Evolutionary conservation across 257 asterid genomes (phyloP).

Genomic region (Petunia secreta): DNA sequence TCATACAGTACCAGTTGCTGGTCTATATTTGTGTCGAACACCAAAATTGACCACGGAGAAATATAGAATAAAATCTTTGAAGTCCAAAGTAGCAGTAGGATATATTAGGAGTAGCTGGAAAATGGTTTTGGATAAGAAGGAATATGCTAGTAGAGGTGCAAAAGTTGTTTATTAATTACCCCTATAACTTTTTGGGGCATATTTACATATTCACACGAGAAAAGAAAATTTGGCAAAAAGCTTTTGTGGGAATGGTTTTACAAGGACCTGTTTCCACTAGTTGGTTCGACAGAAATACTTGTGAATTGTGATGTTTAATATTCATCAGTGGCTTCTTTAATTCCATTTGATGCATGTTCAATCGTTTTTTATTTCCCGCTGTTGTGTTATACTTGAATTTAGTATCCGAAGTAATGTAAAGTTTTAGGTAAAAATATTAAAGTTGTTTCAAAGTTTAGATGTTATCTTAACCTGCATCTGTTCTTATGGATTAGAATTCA

Average conservation of each 20-base stretch:
- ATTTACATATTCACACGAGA: constrained; percentile 18
- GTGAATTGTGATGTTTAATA: background rate
- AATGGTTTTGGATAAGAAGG: constrained; percentile 15
- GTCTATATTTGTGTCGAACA: constrained; percentile 18
- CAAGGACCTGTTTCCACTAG: background rate
- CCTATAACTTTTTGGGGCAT: background rate
- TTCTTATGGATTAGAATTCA: no score
- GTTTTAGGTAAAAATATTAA: no score
- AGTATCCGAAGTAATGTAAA: no score
- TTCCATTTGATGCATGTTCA: background rate
- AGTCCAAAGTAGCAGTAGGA: constrained; percentile 23
- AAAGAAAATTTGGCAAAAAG: background rate
- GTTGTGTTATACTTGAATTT: background rate
- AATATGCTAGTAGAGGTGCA: background rate
- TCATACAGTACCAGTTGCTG: constrained; percentile 14
- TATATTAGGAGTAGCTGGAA: background rate
- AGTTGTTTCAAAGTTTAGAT: no score
- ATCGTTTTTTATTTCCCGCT: background rate
- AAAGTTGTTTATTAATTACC: background rate
- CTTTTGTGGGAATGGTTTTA: background rate
- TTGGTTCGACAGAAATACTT: background rate
- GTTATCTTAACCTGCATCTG: no score
- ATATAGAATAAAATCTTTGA: constrained; percentile 17
- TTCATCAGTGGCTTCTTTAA: background rate
- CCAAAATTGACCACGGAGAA: constrained; percentile 14